Base-by-base conservation (phyloP, 345 rosid genomes). In the Draba incana region DNA sequence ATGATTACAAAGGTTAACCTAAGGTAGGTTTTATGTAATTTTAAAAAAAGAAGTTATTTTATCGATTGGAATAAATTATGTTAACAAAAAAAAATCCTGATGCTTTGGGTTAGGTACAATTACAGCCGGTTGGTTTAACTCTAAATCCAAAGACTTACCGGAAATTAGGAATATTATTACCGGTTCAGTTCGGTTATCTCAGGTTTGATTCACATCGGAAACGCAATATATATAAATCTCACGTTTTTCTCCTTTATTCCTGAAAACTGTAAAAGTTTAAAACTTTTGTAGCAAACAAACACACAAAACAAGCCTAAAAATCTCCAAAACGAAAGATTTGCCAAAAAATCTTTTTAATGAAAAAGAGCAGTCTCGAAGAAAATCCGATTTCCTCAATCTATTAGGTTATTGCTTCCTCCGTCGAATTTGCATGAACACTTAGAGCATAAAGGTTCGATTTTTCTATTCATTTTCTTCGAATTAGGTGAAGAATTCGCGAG, bases 401-500 rank as follows among this genome's bases (percentile, higher is more conserved):
- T 25, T 46, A 16, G 58, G 27, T 3, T 49, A 6, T 50, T 57
- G 44, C 28, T 64, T 16, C 8, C 71, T 57, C 70, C 59, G 58
- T 57, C 66, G 65, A 64, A 57, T 64, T 72, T 53, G 70, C 51
- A 57, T 48, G 77, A 72, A 56, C 77, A 72, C 59, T 72, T 72
- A 60, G 5, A 72, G 52, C 56, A 2, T 43, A 48, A 44, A 41
- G 64, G 48, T 64, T 2, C 0, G 51, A 62, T 62, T 54, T 28
- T 53, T 1, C 2, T 35, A 1, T 2, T 10, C 3, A 1, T 43
- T 13, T 9, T 14, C 20, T 38, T 20, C 6, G 2, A 46, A 47
- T 58, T 4, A 1, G 20, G 28, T 48, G 48, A 30, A 28, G n/a
- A 14, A 13, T 28, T 59, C 11, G 23, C 9, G 33, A 38, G 24